Evolutionary conservation across 768 basidiomycete genomes (phyloP), one percentile per base, ranked within the genome.

Genomic region (Tylopilus subfusipes): DNA sequence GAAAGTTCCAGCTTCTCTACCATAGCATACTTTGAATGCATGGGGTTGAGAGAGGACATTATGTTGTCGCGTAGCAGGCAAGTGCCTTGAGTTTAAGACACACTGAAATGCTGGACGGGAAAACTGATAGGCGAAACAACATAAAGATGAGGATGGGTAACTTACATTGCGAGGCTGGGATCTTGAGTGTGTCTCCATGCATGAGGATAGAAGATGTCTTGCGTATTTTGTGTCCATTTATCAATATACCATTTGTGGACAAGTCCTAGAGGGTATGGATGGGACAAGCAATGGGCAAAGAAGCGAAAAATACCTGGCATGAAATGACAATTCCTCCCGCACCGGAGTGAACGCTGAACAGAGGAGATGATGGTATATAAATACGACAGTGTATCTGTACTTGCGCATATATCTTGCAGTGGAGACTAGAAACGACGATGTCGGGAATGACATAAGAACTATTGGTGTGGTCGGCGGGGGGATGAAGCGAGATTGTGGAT

Each of bases 381-480:
- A 29, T 25, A 21, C 1, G 27, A 29, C 44, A 56, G 9, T 9
- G 33, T 0, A 39, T 44, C 18, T 39, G 40, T 7, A 73, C 80
- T 66, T 62, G 87, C 90, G 86, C 90, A 80, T 89, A 85, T 77
- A 88, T 69, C 68, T 85, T 87, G 76, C 86, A 90, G 67, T 89
- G 86, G 33, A 88, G 61, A 44, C 77, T 81, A 5, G 90, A 93
- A 19, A 91, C 82, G 38, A 81, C 76, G 16, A 72, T 63, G 48
- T 88, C 84, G 19, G 78, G 64, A 29, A 90, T 73, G 27, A 88
- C 78, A 60, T 91, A 93, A 38, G 86, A 73, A 58, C 74, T 75
- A 47, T 42, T 46, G 16, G 34, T 47, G 52, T 27, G 27, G 29
- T 66, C 13, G 12, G 51, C 13, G 29, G 25, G n/a, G 44, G 33